These are phyloP conservation scores for Cladosporium sp. DNA, from an alignment of 2,329 filamentous ascomycete genomes.

Conservation along the genomic window DNA sequence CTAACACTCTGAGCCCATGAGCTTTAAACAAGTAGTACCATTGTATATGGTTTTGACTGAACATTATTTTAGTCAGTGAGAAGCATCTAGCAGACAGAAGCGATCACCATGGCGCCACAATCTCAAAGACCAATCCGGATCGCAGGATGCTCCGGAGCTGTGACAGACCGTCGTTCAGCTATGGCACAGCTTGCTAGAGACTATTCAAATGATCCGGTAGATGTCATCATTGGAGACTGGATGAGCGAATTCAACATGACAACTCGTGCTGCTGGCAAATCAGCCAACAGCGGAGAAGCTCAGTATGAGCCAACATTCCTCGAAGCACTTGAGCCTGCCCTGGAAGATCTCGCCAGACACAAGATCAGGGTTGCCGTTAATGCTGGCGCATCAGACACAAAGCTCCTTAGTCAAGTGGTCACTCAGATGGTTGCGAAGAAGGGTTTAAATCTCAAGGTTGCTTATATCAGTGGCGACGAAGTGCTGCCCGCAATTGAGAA, in stretches of 20 bases:
- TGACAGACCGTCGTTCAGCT: conserved; percentile 36
- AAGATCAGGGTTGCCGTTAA: conserved; percentile 55
- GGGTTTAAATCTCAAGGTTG: conserved; percentile 43
- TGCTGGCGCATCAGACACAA: conserved; percentile 54
- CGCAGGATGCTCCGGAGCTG: conserved; percentile 35
- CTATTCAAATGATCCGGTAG: conserved; percentile 37
- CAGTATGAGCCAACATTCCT: conserved; percentile 50
- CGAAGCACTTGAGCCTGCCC: conserved; percentile 42
- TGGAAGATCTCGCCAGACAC: conserved; percentile 45
- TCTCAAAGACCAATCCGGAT: conserved; percentile 24
- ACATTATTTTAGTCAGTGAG: no score
- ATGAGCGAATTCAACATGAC: conserved; percentile 38
- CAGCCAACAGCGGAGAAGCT: conserved; percentile 32
- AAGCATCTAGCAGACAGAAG: no score
- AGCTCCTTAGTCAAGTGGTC: conserved; percentile 46
- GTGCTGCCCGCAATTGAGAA: conserved; percentile 32
- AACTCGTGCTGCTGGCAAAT: conserved; percentile 23
- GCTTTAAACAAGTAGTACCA: neutral
- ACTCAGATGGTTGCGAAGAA: conserved; percentile 31
- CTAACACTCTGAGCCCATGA: neutral
- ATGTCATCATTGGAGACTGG: conserved; percentile 54
- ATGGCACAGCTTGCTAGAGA: conserved; percentile 30
- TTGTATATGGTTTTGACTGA: no score
- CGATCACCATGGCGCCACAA: neutral
- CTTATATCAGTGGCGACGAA: conserved; percentile 46